Percentiles rank a stretch among this genome's conserved stretches.
Conservation (phyloP, 2,329 filamentous ascomycete species). For the Aureobasidium lini region DNA sequence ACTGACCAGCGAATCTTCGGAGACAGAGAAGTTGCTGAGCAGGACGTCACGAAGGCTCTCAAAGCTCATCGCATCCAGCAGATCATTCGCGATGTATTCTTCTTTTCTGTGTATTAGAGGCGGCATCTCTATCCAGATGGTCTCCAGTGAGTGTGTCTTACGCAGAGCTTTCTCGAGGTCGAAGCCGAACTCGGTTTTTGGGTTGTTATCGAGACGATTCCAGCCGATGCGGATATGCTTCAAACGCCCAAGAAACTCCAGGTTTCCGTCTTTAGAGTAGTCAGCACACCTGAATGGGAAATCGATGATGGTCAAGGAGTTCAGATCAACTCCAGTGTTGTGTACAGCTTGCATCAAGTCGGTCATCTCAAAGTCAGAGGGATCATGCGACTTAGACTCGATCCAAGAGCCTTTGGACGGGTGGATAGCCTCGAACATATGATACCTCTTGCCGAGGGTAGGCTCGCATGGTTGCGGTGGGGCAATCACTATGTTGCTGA, state of each 20-base stretch:
- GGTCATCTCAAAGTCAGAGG: neutral
- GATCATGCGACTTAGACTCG: neutral
- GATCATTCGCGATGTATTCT: neutral
- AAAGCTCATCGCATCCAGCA: neutral
- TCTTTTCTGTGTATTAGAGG: neutral
- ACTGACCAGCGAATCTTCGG: neutral
- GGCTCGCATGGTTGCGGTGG: neutral
- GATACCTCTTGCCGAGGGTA: neutral
- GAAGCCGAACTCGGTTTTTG: neutral
- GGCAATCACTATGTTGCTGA: neutral
- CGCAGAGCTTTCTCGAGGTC: neutral
- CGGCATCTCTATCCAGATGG: neutral
- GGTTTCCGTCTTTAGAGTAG: neutral
- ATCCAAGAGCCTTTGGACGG: neutral
- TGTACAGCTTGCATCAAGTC: neutral
- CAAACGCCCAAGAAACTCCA: neutral
- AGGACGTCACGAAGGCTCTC: neutral
- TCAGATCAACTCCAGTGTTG: neutral
- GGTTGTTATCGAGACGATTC: neutral
- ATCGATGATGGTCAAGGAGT: neutral
- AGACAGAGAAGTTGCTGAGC: neutral
- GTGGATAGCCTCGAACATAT: neutral
- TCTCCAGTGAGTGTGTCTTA: neutral
- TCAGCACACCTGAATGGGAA: neutral
- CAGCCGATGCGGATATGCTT: conserved; percentile 1